Base-by-base conservation (phyloP, 257 asterid genomes). In the Solanum medicagineum region DNA sequence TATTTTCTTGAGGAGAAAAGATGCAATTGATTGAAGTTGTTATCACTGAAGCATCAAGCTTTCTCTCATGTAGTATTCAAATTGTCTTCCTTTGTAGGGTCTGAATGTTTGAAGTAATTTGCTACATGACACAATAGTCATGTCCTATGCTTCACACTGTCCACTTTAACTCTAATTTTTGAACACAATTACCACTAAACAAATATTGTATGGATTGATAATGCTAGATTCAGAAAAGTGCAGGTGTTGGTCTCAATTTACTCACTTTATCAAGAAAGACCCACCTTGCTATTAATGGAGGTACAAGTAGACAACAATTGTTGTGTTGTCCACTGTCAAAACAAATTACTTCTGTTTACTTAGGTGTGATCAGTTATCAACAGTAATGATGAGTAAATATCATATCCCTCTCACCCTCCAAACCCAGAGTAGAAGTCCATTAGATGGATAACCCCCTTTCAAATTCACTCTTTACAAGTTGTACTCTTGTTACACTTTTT, bases 51-150 rank as follows among this genome's bases (percentile, higher is more conserved):
- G 63, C 83, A 26, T 24, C 83, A 51, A 32, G 10, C 47, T 77
- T 15, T 51, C 45, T 77, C 16, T 53, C 49, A 16, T 75, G 81
- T 19, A 53, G 49, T 54, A 17, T n/a, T 24, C 44, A 32, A 29
- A 79, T 2, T 26, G 47, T 63, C 16, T 79, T 26, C 26, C 47
- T 79, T 85, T 87, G 66, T 95, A 94, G 97, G 98, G 97, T 62
- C 86, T 94, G 84, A 93, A 94, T 83, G 98, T 96, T 65, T 93
- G 93, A 90, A 94, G 95, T 92, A 94, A 94, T 80, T 91, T 94
- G 90, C 93, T 91, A 88, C 97, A 94, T 29, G 98, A 93, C 88
- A 92, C 94, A 4, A 87, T 96, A 16, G 88, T 95, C 56, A 93
- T 96, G 97, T 93, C 95, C 56, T 91, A 93, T 80, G 92, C 83